phyloP scores from a whole-genome alignment of 108 stramenopile genomes.

The Cylindrotheca closterium region DNA sequence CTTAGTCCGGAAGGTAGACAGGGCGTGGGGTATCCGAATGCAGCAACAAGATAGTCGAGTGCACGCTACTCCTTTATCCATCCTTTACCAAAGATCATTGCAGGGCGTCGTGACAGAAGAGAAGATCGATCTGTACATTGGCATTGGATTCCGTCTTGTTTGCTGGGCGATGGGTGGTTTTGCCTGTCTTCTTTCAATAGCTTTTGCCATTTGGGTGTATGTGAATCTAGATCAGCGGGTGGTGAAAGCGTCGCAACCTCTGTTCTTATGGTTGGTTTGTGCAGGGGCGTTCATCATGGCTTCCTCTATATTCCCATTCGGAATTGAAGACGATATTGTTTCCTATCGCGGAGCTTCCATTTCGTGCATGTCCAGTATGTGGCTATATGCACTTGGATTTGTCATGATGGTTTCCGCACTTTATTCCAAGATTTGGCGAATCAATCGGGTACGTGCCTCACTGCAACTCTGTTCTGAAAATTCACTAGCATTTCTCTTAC shows the following conservation, averaged over 20 bases:
- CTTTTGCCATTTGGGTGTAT: slow-evolving; percentile 27
- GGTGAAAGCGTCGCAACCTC: slow-evolving; percentile 50
- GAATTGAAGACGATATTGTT: slow-evolving; percentile 38
- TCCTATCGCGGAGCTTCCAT: not conserved
- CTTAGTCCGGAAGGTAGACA: slow-evolving; percentile 2
- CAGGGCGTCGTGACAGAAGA: not conserved
- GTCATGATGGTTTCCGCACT: slow-evolving; percentile 45
- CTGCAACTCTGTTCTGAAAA: not conserved
- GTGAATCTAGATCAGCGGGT: slow-evolving; percentile 8
- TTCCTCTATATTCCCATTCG: slow-evolving; percentile 34
- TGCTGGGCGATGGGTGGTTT: slow-evolving; percentile 25
- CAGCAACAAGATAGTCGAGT: slow-evolving; percentile 16
- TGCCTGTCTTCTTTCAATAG: slow-evolving; percentile 14
- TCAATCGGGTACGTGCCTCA: slow-evolving; percentile 31
- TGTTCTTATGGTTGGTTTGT: slow-evolving; percentile 57
- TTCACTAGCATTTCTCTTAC: not conserved
- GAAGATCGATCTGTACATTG: slow-evolving; percentile 29
- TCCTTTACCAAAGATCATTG: slow-evolving; percentile 20
- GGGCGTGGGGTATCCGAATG: slow-evolving; percentile 24
- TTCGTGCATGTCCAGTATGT: slow-evolving; percentile 31
- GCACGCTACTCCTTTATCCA: slow-evolving; percentile 4
- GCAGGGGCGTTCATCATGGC: slow-evolving; percentile 61
- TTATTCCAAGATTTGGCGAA: slow-evolving; percentile 57
- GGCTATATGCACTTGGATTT: slow-evolving; percentile 54
- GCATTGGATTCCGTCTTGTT: slow-evolving; percentile 2